Base-by-base conservation (phyloP, 2,329 filamentous ascomycete genomes). In the Colletotrichum tabaci region DNA sequence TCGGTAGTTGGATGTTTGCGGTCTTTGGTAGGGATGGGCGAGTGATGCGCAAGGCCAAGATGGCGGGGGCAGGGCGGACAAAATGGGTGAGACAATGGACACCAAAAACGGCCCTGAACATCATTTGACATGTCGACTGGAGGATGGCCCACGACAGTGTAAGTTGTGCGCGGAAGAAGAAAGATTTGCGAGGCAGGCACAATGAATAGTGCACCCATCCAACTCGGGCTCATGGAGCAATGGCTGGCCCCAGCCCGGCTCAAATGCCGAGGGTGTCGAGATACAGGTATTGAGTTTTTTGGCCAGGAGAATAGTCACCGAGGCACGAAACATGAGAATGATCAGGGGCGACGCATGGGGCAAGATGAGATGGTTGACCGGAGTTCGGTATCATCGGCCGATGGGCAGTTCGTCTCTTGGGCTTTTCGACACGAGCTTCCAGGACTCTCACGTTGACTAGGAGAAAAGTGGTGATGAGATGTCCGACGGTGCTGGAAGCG, bases 401-500 rank as follows among this genome's bases (percentile, higher is more conserved):
- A n/a, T 57, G 42, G 58, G 26, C 52, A 58, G 38, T 53, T 62
- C 38, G 38, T 71, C 65, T 58, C 23, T 50, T 47, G 47, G 18
- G 18, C 44, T 53, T 21, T 21, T 16, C 35, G 26, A n/a, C 21
- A 49, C 21, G 23, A 47, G 65, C 42, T 53, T 44, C 53, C 21
- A 42, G 52, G 44, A 68, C 30, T 53, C n/a, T 38, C n/a, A 42
- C 10, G 68, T 62, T 64, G 52, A 13, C 23, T 42, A 18, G 26
- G 52, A 55, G 58, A 60, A 47, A 42, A 1, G 52, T 49, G 53
- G 65, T 56, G 65, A 38, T 68, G 53, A 66, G 49, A 67, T 56
- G 63, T 61, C 56, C 58, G 56, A 71, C 52, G 58, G 40, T 30
- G 58, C 65, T 60, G 68, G 68, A 71, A 68, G 68, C 68, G 68